Evolutionary conservation across 305 asterid genomes (phyloP).

Genomic region (Nicotiana rustica): DNA sequence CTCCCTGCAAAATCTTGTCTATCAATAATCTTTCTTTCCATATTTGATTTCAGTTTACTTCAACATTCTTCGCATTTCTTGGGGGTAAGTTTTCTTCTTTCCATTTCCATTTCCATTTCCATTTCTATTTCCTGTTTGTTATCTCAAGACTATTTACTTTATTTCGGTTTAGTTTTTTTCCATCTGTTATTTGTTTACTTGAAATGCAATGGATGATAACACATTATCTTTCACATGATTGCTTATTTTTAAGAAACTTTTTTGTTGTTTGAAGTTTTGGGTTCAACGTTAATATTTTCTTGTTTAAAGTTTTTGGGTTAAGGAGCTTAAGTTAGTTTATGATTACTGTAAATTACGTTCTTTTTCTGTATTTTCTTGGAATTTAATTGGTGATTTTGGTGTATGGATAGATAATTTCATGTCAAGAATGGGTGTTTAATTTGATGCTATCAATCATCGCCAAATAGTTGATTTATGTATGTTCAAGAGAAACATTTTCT

Average conservation of each 20-base stretch:
- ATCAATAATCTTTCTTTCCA: conserved; percentile 4
- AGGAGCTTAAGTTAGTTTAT: not conserved
- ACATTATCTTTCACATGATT: not conserved
- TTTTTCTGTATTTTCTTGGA: not conserved
- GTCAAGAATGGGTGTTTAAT: not conserved
- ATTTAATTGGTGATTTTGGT: conserved; percentile 6
- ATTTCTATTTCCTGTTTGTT: not conserved
- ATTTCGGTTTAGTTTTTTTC: not conserved
- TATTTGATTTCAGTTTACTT: conserved; percentile 24
- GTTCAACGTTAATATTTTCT: not conserved
- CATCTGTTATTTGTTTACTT: not conserved
- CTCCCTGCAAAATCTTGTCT: conserved; percentile 37
- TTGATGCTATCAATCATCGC: not conserved
- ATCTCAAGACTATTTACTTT: not conserved
- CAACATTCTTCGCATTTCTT: not conserved
- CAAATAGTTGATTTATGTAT: not conserved
- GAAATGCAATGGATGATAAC: not conserved
- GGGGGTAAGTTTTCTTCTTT: not conserved
- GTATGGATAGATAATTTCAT: not conserved
- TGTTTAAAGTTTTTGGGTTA: not conserved
- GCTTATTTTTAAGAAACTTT: not conserved
- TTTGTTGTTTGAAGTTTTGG: not conserved
- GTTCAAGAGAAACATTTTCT: not conserved
- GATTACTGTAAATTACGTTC: not conserved
- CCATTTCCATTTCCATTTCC: not conserved